Evolutionary conservation across 208 protist genomes (phyloP), one percentile per base, ranked within the genome.

Genomic region (Plasmodiophora brassicae): DNA sequence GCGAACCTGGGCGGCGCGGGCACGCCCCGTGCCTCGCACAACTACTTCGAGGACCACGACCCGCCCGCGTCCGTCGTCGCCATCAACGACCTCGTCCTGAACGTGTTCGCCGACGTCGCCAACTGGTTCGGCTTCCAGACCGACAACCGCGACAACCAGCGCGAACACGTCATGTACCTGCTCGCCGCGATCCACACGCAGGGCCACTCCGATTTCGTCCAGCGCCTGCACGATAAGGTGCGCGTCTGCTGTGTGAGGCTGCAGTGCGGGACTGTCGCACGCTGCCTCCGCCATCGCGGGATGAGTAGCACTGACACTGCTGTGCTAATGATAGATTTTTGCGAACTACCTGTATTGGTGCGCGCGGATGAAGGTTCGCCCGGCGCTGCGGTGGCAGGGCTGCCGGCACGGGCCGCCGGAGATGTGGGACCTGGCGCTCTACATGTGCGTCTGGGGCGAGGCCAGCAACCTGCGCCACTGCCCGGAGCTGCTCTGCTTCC

Each of bases 401-500:
- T 45, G 83, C 32, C 25, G 44, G 10, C 1, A 22, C 8, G 20
- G n/a, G 41, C 25, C 83, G 20, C 28, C 54, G 41, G n/a, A n/a
- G n/a, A 32, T 46, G 10, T 84, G 57, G 39, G 88, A 90, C 46
- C 14, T 90, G 0, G 54, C 45, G 35, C 60, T 90, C 0, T 88
- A 8, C 1, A 20, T 90, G 45, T 85, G 65, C 41, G 46, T 90
- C 38, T 88, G 85, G 84, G 88, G 88, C 28, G 88, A 90, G 45
- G 88, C 88, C 1, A 57, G 83, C 25, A 90, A 90, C 71, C 84
- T 90, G 41, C 84, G 88, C 36, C 88, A 90, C 46, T 53, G 85
- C 50, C 88, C 88, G 36, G 88, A 90, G 85, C 44, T 10, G n/a
- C 50, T 90, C 32, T 90, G 88, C 85, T 90, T 88, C 84, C 54